Conservation (phyloP, 106 monocot species). For the Phalaenopsis equestris region DNA sequence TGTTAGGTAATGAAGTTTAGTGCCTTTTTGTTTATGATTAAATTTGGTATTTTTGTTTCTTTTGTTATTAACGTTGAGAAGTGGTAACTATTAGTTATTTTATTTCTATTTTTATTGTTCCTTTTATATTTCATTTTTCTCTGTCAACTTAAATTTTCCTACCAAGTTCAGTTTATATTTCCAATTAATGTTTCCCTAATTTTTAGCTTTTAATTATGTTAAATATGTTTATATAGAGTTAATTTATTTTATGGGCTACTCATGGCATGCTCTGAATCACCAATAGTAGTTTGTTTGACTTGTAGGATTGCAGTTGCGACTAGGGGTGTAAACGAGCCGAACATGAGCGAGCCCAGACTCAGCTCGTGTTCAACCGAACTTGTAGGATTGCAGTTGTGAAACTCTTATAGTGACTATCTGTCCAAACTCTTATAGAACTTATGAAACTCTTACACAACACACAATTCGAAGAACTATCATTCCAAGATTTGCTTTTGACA, state of each 20-base stretch:
- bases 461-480: slow-evolving; percentile 92
- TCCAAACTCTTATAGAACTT: too few species aligned
- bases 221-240: background rate
- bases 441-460: slow-evolving; percentile 80
- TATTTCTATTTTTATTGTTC: background rate
- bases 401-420: slow-evolving; percentile 57
- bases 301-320: too few species aligned
- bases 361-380: too few species aligned
- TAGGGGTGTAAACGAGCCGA: too few species aligned
- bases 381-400: slow-evolving; percentile 47
- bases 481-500: slow-evolving; percentile 68
- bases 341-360: too few species aligned
- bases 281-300: slow-evolving; percentile 1
- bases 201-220: background rate
- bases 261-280: background rate
- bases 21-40: background rate
- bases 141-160: background rate
- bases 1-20: background rate
- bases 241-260: background rate
- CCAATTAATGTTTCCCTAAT: background rate
- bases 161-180: background rate
- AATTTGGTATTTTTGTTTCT: background rate
- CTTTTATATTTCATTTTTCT: background rate
- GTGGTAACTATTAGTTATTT: background rate
- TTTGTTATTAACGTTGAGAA: background rate